Evolutionary conservation across 1,139 yeast species (phyloP), one percentile per base, ranked within the genome.

Genomic region (Torulaspora globosa): DNA sequence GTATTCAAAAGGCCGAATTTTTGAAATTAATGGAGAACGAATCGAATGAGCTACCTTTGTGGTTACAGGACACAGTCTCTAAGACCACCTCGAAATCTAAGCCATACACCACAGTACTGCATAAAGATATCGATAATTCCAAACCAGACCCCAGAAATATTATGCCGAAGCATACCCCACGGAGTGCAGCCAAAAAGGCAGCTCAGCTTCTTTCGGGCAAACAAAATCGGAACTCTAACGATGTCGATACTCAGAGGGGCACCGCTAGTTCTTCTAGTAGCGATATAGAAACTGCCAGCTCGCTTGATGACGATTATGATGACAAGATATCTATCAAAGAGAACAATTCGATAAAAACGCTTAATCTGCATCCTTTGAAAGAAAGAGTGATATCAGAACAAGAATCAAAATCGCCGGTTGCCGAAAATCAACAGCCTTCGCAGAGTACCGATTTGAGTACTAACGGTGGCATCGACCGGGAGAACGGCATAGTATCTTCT

Each of bases 61-160:
- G 47, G 49, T 36, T 46, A n/a, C 34, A 31, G 7, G 19, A 10
- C n/a, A 31, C 21, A 10, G 21, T 29, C 4, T 27, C 44, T 14
- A 37, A 27, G n/a, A 26, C 36, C 14, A 38, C 15, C 10, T 34
- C 41, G 15, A 50, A 53, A 36, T 58, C 48, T 30, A 68, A 62
- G 32, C 66, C 65, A 28, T 57, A 66, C 33, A 60, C 68, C 1
- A 62, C 69, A 1, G 64, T 66, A n/a, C 51, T 67, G 15, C 54
- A 56, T 39, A 65, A 59, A 38, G 64, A 63, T 36, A 55, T 67
- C 16, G 68, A 63, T 43, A 60, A 61, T 38, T 57, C 67, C 1
- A 57, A 58, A 31, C 65, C 66, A 23, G 64, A 60, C 45, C 58
- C 62, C 9, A 57, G 64, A 44, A 61, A 60, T 36, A 57, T 59